Percentiles rank a stretch among this genome's conserved stretches.
phyloP scores from a whole-genome alignment of 352 stramenopile species.

The Globisporangium apiculatum region DNA sequence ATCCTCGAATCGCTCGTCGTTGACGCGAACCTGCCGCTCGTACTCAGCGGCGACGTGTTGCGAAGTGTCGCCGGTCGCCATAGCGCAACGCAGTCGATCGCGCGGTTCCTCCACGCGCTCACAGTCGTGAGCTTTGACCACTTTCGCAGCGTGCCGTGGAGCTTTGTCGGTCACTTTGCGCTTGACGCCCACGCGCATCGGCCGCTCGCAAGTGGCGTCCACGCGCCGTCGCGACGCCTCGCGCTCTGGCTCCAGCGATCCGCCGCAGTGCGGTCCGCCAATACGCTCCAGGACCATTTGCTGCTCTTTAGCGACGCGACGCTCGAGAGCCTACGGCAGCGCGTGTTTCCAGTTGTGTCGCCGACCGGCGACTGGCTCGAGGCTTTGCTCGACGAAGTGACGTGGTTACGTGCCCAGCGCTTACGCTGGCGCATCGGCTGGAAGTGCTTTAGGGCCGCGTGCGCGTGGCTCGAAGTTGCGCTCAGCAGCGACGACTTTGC shows the following conservation, averaged over 20 bases:
- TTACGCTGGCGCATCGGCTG: conserved; percentile 47
- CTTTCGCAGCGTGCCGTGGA: conserved; percentile 46
- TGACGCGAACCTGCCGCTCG: conserved; percentile 48
- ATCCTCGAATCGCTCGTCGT: conserved; percentile 70
- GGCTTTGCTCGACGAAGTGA: conserved; percentile 26
- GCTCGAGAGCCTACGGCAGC: conserved; percentile 9
- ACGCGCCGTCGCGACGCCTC: conserved; percentile 11
- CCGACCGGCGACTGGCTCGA: conserved; percentile 16
- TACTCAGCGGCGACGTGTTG: conserved; percentile 39
- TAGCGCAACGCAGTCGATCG: conserved; percentile 55
- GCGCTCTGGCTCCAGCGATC: conserved; percentile 15
- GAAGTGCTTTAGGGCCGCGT: conserved; percentile 57
- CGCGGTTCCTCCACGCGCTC: conserved; percentile 51
- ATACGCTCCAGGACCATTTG: conserved; percentile 20
- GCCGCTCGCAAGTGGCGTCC: conserved; percentile 13
- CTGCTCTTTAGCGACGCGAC: conserved; percentile 28
- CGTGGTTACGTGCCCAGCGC: conserved; percentile 17
- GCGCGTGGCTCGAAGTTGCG: conserved; percentile 45
- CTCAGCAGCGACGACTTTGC: conserved; percentile 24
- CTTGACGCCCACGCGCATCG: conserved; percentile 19
- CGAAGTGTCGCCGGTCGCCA: conserved; percentile 38
- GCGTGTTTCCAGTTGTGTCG: conserved; percentile 3
- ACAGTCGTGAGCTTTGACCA: conserved; percentile 59
- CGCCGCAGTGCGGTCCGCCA: background rate
- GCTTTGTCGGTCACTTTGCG: conserved; percentile 47